Evolutionary conservation across 73 alveolate genomes (phyloP), one percentile per base, ranked within the genome.

Genomic region (Blepharisma japonicum): DNA sequence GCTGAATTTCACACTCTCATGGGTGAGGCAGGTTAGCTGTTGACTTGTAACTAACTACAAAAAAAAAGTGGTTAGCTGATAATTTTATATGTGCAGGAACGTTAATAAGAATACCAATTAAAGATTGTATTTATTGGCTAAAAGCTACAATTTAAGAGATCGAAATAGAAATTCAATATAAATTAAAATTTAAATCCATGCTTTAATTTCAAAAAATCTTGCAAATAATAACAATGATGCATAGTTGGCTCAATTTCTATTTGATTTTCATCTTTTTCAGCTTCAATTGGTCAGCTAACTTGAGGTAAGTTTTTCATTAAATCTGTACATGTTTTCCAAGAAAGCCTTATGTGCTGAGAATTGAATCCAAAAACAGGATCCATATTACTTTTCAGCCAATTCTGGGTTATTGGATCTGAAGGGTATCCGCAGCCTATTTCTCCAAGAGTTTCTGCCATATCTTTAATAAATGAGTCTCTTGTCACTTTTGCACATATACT

Each of bases 351-450:
- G 68, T 83, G 74, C 47, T 91, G 77, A 39, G 47, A 14, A 38
- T 97, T 97, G 85, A 71, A 96, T 38, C 98, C 98, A 94, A 96
- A 96, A 48, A 94, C 89, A 38, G 89, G 86, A 61, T 94, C 96
- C 77, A 78, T 86, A 71, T 85, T 90, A 7, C 81, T 72, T 56
- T 92, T 79, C 23, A 96, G 89, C 98, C 98, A 96, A 45, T 84
- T 85, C 71, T 77, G 74, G 7, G 99, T 91, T 46, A 84, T 85
- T 21, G 96, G 97, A 81, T 95, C 92, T 2, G 95, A 87, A 11
- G 99, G 99, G 71, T 96, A 96, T 6, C 99, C 99, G 56, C 97
- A 91, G 6, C 99, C 99, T 45, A 86, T 87, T 45, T 89, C 88
- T 77, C 79, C 89, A 78, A 87, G 88, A 68, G 71, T 53, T 20